phyloP scores from a whole-genome alignment of 1,284 basidiomycete genomes.

The Ustilago lituana region DNA sequence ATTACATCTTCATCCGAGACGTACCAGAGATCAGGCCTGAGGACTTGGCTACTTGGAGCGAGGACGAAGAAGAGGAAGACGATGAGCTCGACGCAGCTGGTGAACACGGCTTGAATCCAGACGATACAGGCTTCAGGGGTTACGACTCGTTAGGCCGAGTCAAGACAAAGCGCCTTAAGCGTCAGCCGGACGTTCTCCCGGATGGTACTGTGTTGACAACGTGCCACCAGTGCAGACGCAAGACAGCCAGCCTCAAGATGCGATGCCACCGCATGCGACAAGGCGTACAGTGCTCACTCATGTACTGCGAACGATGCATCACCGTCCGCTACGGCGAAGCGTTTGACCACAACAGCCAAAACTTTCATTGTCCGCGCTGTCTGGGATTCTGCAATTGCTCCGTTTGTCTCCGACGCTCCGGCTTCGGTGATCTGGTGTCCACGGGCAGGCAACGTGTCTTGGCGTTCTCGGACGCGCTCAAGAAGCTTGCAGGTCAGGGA shows the following conservation, averaged over 20 bases:
- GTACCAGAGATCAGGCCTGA: constrained; percentile 36
- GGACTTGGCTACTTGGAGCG: constrained; percentile 29
- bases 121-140: not conserved
- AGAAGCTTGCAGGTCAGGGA: constrained; percentile 1
- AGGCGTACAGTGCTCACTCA: constrained; percentile 21
- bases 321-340: constrained; percentile 25
- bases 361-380: constrained; percentile 45
- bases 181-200: constrained; percentile 16
- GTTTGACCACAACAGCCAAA: constrained; percentile 21
- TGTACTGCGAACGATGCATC: constrained; percentile 41
- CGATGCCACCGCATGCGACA: constrained; percentile 24
- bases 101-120: constrained; percentile 3
- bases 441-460: constrained; percentile 11
- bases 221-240: constrained; percentile 52
- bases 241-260: constrained; percentile 43
- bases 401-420: constrained; percentile 32
- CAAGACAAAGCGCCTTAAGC: constrained; percentile 7
- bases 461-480: constrained; percentile 19
- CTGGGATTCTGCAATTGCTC: constrained; percentile 49
- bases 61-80: constrained; percentile 32
- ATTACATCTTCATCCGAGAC: constrained; percentile 35
- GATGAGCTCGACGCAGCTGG: constrained; percentile 7
- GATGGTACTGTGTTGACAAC: constrained; percentile 30
- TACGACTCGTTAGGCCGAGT: constrained; percentile 12
- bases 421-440: constrained; percentile 20